These are phyloP conservation scores for Colletotrichum viniferum DNA, from an alignment of 2,329 filamentous ascomycete species.

Conservation along the genomic window DNA sequence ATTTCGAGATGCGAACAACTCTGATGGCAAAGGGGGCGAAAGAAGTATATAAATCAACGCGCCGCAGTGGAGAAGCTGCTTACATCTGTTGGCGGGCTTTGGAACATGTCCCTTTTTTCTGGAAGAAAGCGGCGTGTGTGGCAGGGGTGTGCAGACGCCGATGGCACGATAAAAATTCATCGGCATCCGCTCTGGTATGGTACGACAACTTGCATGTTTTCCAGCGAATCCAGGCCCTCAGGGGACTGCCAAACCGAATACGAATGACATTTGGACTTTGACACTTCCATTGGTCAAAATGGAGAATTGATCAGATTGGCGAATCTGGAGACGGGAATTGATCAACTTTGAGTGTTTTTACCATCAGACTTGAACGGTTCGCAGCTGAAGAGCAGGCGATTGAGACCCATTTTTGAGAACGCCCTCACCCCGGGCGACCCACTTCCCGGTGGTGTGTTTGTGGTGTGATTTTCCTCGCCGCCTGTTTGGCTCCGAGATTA, in stretches of 20 bases:
- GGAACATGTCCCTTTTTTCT: neutral
- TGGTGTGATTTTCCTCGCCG: conserved; percentile 14
- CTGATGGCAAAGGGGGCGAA: neutral
- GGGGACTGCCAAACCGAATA: conserved; percentile 4
- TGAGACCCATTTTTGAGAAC: neutral
- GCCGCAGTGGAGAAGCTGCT: neutral
- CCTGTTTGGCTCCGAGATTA: conserved; percentile 2
- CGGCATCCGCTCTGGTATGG: conserved; percentile 16
- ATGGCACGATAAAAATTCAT: conserved; percentile 15
- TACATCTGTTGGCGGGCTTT: conserved; percentile 11
- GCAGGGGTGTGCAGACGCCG: conserved; percentile 12
- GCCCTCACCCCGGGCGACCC: conserved; percentile 8
- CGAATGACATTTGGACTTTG: neutral
- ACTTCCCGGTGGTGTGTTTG: conserved; percentile 19
- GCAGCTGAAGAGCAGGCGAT: neutral
- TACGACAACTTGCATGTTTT: conserved; percentile 9
- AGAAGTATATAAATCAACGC: neutral
- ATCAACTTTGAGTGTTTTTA: neutral
- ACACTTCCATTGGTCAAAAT: neutral
- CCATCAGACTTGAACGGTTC: neutral
- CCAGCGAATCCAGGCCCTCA: neutral
- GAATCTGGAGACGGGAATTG: neutral
- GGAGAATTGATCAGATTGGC: neutral
- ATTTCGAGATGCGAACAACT: neutral
- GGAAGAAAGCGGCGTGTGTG: neutral